Conservation (phyloP, 108 stramenopile species). For the Cyclotella baltica region DNA sequence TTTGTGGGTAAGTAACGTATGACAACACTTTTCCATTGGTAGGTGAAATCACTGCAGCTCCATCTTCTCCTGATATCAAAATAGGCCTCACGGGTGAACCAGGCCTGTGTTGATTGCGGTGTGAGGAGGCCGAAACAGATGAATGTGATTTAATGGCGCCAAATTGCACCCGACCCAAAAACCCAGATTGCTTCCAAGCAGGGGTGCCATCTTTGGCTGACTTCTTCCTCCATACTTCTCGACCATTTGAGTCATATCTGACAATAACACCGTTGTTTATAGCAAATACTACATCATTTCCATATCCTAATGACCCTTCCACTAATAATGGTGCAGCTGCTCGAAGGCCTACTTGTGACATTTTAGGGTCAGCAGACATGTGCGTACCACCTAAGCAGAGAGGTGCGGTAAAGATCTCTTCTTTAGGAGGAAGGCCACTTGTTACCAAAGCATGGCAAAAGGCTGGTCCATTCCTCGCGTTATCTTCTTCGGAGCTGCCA, state of each 20-base stretch:
- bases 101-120: slow-evolving; percentile 50
- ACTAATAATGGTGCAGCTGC: slow-evolving; percentile 73
- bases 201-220: slow-evolving; percentile 66
- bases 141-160: slow-evolving; percentile 52
- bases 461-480: slow-evolving; percentile 13
- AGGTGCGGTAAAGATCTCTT: slow-evolving; percentile 82
- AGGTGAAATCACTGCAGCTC: slow-evolving; percentile 68
- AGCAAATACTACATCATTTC: slow-evolving; percentile 81
- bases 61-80: slow-evolving; percentile 77
- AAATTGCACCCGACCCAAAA: slow-evolving; percentile 59
- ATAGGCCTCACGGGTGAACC: slow-evolving; percentile 69
- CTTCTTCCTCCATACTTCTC: slow-evolving; percentile 57
- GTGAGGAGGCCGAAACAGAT: slow-evolving; percentile 55
- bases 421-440: slow-evolving; percentile 77
- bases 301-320: slow-evolving; percentile 64
- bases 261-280: slow-evolving; percentile 76
- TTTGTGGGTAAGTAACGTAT: slow-evolving; percentile 72
- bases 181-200: slow-evolving; percentile 61
- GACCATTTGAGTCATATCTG: slow-evolving; percentile 66
- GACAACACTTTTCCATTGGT: slow-evolving; percentile 67
- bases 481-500: background rate
- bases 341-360: slow-evolving; percentile 30
- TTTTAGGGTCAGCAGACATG: slow-evolving; percentile 31
- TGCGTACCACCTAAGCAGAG: slow-evolving; percentile 57
- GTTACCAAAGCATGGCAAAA: slow-evolving; percentile 79